These are phyloP conservation scores for Pythium sp. DNA, from an alignment of 352 stramenopile genomes.

Conservation along the genomic window DNA sequence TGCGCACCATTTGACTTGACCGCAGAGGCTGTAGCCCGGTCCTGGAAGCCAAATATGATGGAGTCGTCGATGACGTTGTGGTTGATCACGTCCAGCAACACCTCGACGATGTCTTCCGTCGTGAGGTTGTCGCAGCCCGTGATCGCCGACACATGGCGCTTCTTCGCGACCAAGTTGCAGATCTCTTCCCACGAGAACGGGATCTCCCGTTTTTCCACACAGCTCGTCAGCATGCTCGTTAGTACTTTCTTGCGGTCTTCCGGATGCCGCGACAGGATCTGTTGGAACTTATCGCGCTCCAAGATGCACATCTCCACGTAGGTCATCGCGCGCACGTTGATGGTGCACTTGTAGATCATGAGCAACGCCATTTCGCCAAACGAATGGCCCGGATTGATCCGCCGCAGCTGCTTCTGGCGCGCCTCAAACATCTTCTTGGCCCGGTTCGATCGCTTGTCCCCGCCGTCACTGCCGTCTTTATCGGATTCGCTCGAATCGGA, in stretches of 20 bases:
- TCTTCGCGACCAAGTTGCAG: conserved; percentile 1
- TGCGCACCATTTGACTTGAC: background rate
- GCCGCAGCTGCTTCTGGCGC: conserved; percentile 6
- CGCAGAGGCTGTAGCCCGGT: background rate
- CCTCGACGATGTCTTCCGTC: conserved; percentile 4
- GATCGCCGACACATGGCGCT: background rate
- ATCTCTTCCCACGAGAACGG: conserved; percentile 12
- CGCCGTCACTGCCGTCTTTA: background rate
- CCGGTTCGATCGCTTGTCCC: background rate
- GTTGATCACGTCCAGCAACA: conserved; percentile 7
- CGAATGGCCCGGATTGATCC: conserved; percentile 19
- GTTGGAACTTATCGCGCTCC: conserved; percentile 13
- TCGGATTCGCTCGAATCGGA: conserved; percentile 3
- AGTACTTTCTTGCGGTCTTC: conserved; percentile 17
- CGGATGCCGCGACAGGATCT: conserved; percentile 14
- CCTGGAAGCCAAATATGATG: conserved; percentile 13
- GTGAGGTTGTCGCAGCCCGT: conserved; percentile 7
- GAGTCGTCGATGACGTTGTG: background rate
- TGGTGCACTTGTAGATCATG: conserved; percentile 24
- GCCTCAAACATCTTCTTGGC: background rate
- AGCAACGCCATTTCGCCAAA: conserved; percentile 35
- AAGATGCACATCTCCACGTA: conserved; percentile 26
- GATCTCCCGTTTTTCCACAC: conserved; percentile 19
- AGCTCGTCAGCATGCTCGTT: conserved; percentile 21
- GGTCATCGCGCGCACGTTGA: conserved; percentile 21